A percentile compares a stretch with the other conserved stretches of the same genome.
These are phyloP conservation scores for Malassezia cuniculi DNA, from an alignment of 1,284 basidiomycete species.

Conservation along the genomic window DNA sequence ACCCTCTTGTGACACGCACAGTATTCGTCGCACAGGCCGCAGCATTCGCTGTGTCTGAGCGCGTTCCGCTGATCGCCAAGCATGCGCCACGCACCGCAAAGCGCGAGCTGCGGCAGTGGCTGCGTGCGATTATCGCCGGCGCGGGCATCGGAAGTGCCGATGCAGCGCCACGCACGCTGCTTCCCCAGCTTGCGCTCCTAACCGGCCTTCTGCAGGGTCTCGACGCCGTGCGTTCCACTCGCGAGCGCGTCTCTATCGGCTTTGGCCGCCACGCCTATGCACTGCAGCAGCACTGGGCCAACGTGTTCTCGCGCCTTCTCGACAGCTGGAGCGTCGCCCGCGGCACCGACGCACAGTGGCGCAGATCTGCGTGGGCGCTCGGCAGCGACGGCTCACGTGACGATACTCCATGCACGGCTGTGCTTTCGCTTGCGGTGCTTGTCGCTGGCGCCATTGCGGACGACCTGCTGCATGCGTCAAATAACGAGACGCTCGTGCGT, in stretches of 20 bases:
- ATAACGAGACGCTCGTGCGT: constrained; percentile 2
- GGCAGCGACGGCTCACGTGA: too few species aligned
- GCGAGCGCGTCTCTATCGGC: not conserved
- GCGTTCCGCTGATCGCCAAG: constrained; percentile 25
- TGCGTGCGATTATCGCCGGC: constrained; percentile 18
- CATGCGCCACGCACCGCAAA: constrained; percentile 22
- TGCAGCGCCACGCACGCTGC: constrained; percentile 11
- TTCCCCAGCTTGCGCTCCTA: constrained; percentile 30
- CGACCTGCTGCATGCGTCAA: not conserved
- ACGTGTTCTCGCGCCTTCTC: not conserved
- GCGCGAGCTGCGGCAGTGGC: constrained; percentile 22
- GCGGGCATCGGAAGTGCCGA: constrained; percentile 4
- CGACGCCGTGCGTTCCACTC: constrained; percentile 14
- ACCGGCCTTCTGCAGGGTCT: constrained; percentile 34
- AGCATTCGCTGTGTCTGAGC: constrained; percentile 23
- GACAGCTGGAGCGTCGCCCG: too few species aligned
- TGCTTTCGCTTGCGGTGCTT: constrained; percentile 7
- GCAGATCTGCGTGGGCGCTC: too few species aligned
- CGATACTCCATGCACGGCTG: constrained; percentile 1
- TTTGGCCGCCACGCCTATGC: not conserved
- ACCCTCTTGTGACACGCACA: constrained; percentile 16
- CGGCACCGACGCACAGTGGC: too few species aligned
- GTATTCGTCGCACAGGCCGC: constrained; percentile 23
- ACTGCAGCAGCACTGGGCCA: constrained; percentile 3
- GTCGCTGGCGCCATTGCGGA: constrained; percentile 5